Base-by-base conservation (phyloP, 352 stramenopile species). In the Pythium volutum region DNA sequence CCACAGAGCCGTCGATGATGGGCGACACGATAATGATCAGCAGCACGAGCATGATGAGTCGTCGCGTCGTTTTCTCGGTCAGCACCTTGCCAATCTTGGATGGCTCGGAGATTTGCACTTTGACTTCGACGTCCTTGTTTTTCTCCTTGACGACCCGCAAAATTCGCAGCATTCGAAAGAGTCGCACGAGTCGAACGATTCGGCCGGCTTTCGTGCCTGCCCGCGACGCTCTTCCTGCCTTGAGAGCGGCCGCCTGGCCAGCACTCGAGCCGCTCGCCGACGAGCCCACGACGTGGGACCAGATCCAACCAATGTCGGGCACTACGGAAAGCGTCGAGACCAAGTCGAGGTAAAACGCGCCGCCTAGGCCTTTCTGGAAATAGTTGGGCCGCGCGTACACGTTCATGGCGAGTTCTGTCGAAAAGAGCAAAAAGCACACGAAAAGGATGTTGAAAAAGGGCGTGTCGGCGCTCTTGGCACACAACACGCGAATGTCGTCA, bases 71-170 rank as follows among this genome's bases (percentile, higher is more conserved):
- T 51, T 97, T 96, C 57, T 98, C 93, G 8, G 93, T 97, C 42
- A 98, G 66, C 60, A 97, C 90, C 59, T 96, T 96, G 46, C 95
- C 95, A 50, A 98, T 93, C 67, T 98, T 98, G 31, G 85, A 96
- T 16, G 88, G 88, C 64, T 97, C 86, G 0, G 82, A 91, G 54
- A 95, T 87, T 52, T 88, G 63, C 18, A 92, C 76, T 55, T 89
- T 84, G 0, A 59, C 56, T 6, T 89, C 75, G 7, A 59, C 69
- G 22, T 77, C 77, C 55, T 89, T 87, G 71, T 81, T 89, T 36
- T 90, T 91, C 1, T 70, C 47, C 64, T 89, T 89, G 39, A 93
- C 79, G 3, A 94, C 79, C 4, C 84, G 83, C 12, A 96, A 47
- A 45, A 97, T 93, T 7, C 91, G 87, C 8, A 97, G 70, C 75